These are phyloP conservation scores for Alternaria ethzedia DNA, from an alignment of 2,329 filamentous ascomycete genomes.

Conservation along the genomic window DNA sequence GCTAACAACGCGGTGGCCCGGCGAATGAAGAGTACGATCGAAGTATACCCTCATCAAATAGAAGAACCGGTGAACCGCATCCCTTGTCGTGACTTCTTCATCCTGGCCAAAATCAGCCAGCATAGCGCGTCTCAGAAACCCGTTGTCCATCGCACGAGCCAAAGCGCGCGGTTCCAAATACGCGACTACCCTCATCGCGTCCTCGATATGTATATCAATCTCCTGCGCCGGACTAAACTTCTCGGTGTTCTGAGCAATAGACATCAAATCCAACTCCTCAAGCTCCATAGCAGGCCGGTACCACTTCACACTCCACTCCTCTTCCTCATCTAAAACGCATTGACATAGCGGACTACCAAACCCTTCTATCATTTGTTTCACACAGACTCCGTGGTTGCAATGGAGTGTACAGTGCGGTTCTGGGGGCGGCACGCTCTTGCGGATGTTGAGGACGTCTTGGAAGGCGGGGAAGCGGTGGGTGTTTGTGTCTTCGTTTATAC, in stretches of 20 bases:
- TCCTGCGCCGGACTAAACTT: neutral
- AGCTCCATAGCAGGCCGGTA: neutral
- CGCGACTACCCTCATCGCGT: neutral
- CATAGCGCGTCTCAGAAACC: neutral
- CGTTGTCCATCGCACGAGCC: neutral
- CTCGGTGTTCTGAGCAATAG: neutral
- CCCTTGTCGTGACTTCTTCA: neutral
- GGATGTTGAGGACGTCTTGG: neutral
- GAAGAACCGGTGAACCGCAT: neutral
- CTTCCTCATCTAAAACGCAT: neutral
- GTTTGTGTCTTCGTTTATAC: conserved; percentile 5
- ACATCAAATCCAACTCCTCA: neutral
- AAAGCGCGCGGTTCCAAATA: neutral
- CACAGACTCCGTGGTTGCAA: neutral
- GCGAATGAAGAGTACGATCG: neutral
- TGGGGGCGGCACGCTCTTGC: neutral
- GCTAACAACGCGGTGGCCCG: neutral
- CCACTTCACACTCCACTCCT: neutral
- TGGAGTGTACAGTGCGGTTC: neutral
- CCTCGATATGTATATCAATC: neutral
- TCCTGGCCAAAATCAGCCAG: neutral
- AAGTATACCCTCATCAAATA: conserved; percentile 6
- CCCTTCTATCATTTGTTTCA: neutral
- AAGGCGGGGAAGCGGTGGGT: conserved; percentile 7
- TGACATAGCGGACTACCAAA: neutral